Evolutionary conservation across 352 stramenopile genomes (phyloP), one percentile per base, ranked within the genome.

Genomic region (Aphanomyces astaci): DNA sequence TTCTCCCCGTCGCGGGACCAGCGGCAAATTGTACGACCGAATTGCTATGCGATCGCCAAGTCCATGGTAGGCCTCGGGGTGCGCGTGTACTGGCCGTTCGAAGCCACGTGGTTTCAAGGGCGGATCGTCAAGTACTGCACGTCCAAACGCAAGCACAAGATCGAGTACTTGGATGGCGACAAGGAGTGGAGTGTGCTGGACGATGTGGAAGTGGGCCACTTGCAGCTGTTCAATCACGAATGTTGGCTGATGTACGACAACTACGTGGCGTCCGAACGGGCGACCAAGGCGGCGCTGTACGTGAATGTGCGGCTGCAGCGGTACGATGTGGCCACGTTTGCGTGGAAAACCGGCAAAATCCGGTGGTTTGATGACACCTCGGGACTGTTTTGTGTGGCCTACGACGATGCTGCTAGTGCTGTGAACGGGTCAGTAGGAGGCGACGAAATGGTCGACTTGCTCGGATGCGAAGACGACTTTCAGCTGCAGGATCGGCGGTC

Each of bases 151-250:
- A 89, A 88, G 46, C 80, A 93, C 60, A 77, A 80, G 3, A 66
- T 93, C 25, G 75, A 84, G 52, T 93, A 93, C 64, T 76, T 88
- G 25, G 84, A 93, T 56, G 82, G 82, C 11, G 82, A 91, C 51
- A 81, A 90, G 57, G 84, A 92, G 63, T 92, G 84, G 84, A 46
- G 89, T 4, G 33, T 40, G 22, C 74, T 74, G 65, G 52, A 91
- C 7, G 71, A 72, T 1, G 46, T 39, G 2, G 72, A 81, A 30
- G 67, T 63, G 2, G 72, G 82, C n/a, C 82, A 80, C 0, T 64
- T 91, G 7, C 81, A 91, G 72, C 65, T 91, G 7, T 89, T 78
- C 55, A 90, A 87, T 31, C 79, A 81, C 0, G 78, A 76, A 13
- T 89, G 80, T 32, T 92, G 84, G 82, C 87, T 80, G 54, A 89